These are phyloP conservation scores for Tricholoma furcatifolium DNA, from an alignment of 768 basidiomycete species.

Conservation along the genomic window DNA sequence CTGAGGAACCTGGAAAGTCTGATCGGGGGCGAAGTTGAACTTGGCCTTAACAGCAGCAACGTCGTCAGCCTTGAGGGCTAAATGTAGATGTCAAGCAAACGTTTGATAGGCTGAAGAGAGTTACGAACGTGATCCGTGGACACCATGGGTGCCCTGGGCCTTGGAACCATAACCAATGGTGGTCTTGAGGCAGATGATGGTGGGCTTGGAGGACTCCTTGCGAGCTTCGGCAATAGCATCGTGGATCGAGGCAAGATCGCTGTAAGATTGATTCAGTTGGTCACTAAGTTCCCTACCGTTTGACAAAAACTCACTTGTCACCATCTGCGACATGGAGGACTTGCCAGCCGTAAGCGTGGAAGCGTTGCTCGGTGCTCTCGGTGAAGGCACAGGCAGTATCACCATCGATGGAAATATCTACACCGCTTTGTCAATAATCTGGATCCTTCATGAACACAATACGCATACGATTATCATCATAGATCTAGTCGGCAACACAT, in stretches of 20 bases:
- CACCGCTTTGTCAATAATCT: slow-evolving; percentile 1
- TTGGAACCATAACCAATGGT: slow-evolving; percentile 95
- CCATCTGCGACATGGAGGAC: slow-evolving; percentile 83
- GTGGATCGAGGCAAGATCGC: slow-evolving; percentile 76
- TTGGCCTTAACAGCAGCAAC: slow-evolving; percentile 79
- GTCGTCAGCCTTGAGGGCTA: slow-evolving; percentile 92
- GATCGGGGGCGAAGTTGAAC: slow-evolving; percentile 77
- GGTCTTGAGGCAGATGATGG: slow-evolving; percentile 81
- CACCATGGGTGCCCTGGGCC: slow-evolving; percentile 89
- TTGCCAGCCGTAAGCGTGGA: slow-evolving; percentile 92
- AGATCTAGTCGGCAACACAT: slow-evolving; percentile 51
- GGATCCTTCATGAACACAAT: neutral
- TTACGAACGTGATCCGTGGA: slow-evolving; percentile 87
- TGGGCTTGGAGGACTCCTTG: slow-evolving; percentile 77
- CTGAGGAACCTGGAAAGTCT: slow-evolving; percentile 76
- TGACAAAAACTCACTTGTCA: slow-evolving; percentile 51
- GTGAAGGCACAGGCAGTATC: slow-evolving; percentile 92
- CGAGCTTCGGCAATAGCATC: slow-evolving; percentile 78
- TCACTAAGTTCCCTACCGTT: neutral
- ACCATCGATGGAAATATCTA: slow-evolving; percentile 96
- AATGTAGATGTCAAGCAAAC: neutral
- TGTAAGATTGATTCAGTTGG: slow-evolving; percentile 24
- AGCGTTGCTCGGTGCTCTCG: slow-evolving; percentile 87
- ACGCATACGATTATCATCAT: slow-evolving; percentile 90
- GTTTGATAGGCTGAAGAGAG: neutral